Conservation (phyloP, 1,284 basidiomycete species). For the Melampsora americana region DNA sequence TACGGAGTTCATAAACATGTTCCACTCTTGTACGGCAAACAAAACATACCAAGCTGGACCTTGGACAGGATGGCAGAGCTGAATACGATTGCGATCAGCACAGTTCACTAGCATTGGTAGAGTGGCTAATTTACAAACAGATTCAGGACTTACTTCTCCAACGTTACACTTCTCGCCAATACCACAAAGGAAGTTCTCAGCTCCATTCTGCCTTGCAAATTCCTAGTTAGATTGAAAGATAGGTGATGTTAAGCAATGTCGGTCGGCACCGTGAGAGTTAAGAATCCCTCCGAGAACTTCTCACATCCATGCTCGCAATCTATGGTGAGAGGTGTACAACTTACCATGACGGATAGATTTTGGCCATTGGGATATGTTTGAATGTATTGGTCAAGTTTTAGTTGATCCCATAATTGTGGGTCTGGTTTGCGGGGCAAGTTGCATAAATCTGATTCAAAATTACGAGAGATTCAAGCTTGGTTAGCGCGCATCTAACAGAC, state of each 20-base stretch:
- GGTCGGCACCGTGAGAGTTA: not conserved
- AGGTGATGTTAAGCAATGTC: not conserved
- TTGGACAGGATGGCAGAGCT: slow-evolving; percentile 16
- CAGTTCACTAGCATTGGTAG: not conserved
- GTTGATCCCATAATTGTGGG: slow-evolving; percentile 20
- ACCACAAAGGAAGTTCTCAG: not conserved
- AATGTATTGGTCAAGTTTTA: slow-evolving; percentile 24
- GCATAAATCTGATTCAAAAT: not conserved
- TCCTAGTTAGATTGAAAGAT: slow-evolving; percentile 9
- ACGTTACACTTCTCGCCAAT: slow-evolving; percentile 14
- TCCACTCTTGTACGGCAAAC: slow-evolving; percentile 25
- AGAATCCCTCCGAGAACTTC: not conserved
- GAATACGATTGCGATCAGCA: no score
- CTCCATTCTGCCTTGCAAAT: slow-evolving; percentile 29
- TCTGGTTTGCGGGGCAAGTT: slow-evolving; percentile 12
- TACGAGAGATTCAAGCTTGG: not conserved
- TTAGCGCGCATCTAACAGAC: not conserved
- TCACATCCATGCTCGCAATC: not conserved
- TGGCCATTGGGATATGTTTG: slow-evolving; percentile 23
- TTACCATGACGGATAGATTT: slow-evolving; percentile 21
- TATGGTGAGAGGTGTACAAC: not conserved
- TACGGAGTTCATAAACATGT: slow-evolving; percentile 20
- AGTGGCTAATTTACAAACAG: not conserved
- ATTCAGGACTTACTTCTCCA: not conserved
- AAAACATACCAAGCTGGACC: slow-evolving; percentile 11